These are phyloP conservation scores for Auriscalpium vulgare DNA, from an alignment of 768 basidiomycete genomes.

Conservation along the genomic window DNA sequence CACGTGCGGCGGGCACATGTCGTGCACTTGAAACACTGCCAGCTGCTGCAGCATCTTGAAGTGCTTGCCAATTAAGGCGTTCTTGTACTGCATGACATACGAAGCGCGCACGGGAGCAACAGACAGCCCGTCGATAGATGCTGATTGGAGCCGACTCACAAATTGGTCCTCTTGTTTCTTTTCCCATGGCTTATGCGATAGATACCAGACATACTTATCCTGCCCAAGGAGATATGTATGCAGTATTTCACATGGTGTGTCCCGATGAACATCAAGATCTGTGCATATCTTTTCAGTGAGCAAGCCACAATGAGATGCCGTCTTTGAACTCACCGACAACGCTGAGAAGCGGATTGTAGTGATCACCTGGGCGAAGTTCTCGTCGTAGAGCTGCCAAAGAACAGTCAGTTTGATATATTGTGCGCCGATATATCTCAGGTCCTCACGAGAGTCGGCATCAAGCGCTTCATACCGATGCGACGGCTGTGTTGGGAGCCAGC, in stretches of 20 bases:
- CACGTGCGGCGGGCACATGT: neutral
- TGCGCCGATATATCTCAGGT: no score
- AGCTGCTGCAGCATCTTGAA: slow-evolving; percentile 27
- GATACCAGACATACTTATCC: slow-evolving; percentile 27
- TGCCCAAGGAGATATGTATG: slow-evolving; percentile 21
- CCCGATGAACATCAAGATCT: neutral
- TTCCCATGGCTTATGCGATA: slow-evolving; percentile 17
- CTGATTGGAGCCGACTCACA: slow-evolving; percentile 19
- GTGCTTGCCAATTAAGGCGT: slow-evolving; percentile 29
- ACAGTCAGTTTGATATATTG: no score
- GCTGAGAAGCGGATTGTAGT: no score
- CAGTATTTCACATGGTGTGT: slow-evolving; percentile 1
- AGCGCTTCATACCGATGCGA: no score
- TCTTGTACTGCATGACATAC: slow-evolving; percentile 28
- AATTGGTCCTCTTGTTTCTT: slow-evolving; percentile 19
- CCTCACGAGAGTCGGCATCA: no score
- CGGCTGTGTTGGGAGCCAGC: no score
- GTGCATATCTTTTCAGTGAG: no score
- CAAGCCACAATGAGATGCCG: neutral
- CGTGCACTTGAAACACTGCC: slow-evolving; percentile 21
- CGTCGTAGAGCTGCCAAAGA: no score
- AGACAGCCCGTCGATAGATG: slow-evolving; percentile 21
- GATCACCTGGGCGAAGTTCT: no score
- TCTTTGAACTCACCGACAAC: no score
- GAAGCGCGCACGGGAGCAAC: slow-evolving; percentile 19